Evolutionary conservation across 352 stramenopile genomes (phyloP).

Genomic region (Globisporangium solare): DNA sequence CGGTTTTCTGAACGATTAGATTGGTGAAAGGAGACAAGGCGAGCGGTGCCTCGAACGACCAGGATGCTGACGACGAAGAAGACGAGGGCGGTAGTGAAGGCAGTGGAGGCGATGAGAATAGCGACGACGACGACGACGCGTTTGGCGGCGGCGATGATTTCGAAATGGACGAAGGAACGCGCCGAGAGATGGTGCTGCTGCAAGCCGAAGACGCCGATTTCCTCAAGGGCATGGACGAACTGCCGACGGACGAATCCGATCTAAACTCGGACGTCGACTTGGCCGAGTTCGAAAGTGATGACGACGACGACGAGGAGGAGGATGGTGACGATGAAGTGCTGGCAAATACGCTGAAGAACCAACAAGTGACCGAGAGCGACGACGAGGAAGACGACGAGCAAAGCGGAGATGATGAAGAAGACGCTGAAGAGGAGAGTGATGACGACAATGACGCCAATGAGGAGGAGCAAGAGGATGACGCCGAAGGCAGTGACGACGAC

Average conservation of each 20-base stretch:
- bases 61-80: slow-evolving; percentile 21
- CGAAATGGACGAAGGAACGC: slow-evolving; percentile 82
- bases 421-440: slow-evolving; percentile 1
- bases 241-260: slow-evolving; percentile 81
- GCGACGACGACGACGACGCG: slow-evolving; percentile 15
- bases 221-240: slow-evolving; percentile 75
- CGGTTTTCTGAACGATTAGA: slow-evolving; percentile 17
- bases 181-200: slow-evolving; percentile 65
- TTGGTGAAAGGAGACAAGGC: slow-evolving; percentile 56
- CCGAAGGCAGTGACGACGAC: slow-evolving; percentile 12
- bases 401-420: slow-evolving; percentile 10
- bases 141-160: slow-evolving; percentile 32
- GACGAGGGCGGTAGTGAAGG: slow-evolving; percentile 13
- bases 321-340: slow-evolving; percentile 41
- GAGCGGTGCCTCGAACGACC: slow-evolving; percentile 6
- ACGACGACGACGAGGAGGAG: slow-evolving; percentile 42
- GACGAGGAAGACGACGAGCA: slow-evolving; percentile 16
- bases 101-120: slow-evolving; percentile 8
- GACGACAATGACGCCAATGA: slow-evolving; percentile 12
- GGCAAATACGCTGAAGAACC: slow-evolving; percentile 54
- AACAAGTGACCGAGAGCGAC: slow-evolving; percentile 24
- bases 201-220: slow-evolving; percentile 83
- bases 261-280: slow-evolving; percentile 64
- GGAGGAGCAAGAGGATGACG: slow-evolving; percentile 9
- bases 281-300: slow-evolving; percentile 57